Base-by-base conservation (phyloP, 495 filamentous ascomycete genomes). In the Aspergillus wentii region DNA sequence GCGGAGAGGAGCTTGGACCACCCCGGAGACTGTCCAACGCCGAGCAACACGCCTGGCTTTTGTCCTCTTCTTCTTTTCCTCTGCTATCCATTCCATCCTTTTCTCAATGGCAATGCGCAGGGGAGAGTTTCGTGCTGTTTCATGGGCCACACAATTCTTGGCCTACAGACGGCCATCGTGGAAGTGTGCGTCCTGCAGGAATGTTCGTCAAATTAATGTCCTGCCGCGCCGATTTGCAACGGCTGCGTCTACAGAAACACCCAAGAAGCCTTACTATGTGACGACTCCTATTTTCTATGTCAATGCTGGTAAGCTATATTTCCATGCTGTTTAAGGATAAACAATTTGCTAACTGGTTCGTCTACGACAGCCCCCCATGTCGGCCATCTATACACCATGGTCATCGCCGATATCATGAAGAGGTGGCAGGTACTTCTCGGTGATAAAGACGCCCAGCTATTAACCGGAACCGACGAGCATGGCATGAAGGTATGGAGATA, bases 231-330 rank as follows among this genome's bases (percentile, higher is more conserved):
- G 56, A 53, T 41, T 63, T 40, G 62, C 63, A 36, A 61, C 65
- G 17, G 47, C 46, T 17, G 35, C 60, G 36, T 28, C 53, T 13
- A 39, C 46, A 23, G 38, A 39, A 19, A 42, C 48, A 19, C 36
- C 54, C 27, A 66, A 72, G 46, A 97, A 98, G 69, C 90, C 94
- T 4, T 96, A 83, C 72, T 97, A 96, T 74, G 72, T 96, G 49
- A 97, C 92, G 3, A 89, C 87, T 5, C 92, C 92, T 5, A 99
- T 99, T 33, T 99, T 97, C 71, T 99, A 99, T 56, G 94, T 97
- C 61, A 99, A 99, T 75, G 87, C 90, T 16, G 81, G 89, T 94
- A 72, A 48, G 68, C 43, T 0, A 3, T 14, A 8, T 19, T 15
- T 20, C 11, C 3, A 19, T 3, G 2, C 17, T 25, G n/a, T 16